Base-by-base conservation (phyloP, 2,329 filamentous ascomycete genomes). In the Rosellinia necatrix region DNA sequence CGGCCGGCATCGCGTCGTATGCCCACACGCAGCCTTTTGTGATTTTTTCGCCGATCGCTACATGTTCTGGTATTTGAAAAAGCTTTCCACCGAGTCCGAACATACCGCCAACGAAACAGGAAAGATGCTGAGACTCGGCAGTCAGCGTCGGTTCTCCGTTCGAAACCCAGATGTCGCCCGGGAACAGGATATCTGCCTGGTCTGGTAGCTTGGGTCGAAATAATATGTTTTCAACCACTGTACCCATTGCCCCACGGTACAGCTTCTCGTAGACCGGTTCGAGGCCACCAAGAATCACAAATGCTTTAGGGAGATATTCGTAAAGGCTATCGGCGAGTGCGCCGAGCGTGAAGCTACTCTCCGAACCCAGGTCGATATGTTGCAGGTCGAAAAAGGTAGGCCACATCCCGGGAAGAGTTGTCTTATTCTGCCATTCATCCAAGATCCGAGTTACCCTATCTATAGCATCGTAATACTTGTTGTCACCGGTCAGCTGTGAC, bases 401-500 rank as follows among this genome's bases (percentile, higher is more conserved):
- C 88, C 87, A 94, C 76, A 94, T 81, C 2, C 91, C 90, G 0
- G 90, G 90, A 5, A 93, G 71, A n/a, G 75, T 77, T 0, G 90
- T 92, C 4, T 78, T 71, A 65, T 86, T 84, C 72, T 94, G 90
- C 49, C 83, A 82, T 34, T 78, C 75, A 49, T 87, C 80, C n/a
- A 96, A 78, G 19, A 86, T 81, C 54, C 87, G 81, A 7, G 88
- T 90, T 43, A 96, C 84, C 8, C 89, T 82, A 54, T 87, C 86
- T 53, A 91, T 81, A 1, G 89, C 90, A 68, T 92, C 90, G 67
- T 87, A 91, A 72, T 88, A 91, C 64, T 85, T 89, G 53, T 80
- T 70, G 56, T 90, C 77, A 49, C 82, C 83, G 0, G 88, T 90
- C 53, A 91, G 75, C 68, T 91, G 87, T 4, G 86, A 80, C 40